Percentiles rank a stretch among this genome's conserved stretches.
phyloP scores from a whole-genome alignment of 768 basidiomycete species.

The Phaffia australis region DNA sequence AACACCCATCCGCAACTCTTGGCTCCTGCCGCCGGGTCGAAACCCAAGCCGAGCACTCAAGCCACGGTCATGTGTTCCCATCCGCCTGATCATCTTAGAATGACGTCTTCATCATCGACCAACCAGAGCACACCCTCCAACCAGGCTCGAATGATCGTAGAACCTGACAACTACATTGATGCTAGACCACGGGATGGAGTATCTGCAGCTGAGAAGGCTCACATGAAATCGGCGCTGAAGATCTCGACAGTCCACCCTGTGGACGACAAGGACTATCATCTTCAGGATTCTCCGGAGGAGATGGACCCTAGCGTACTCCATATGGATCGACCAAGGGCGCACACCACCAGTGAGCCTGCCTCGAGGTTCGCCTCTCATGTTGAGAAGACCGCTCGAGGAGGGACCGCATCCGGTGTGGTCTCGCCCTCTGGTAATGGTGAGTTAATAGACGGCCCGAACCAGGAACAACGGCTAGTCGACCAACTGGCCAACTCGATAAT shows the following conservation, averaged over 20 bases:
- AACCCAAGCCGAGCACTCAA: constrained; percentile 1
- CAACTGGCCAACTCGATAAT: constrained; percentile 7
- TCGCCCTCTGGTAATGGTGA: constrained; percentile 1
- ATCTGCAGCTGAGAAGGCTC: constrained; percentile 5
- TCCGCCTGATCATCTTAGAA: neutral
- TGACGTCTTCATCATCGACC: constrained; percentile 26
- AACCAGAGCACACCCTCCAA: constrained; percentile 18
- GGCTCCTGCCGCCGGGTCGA: constrained; percentile 11
- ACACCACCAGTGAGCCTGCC: constrained; percentile 52
- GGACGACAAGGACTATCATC: constrained; percentile 5
- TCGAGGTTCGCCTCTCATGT: constrained; percentile 29
- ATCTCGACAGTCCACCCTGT: constrained; percentile 26
- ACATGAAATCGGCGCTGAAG: constrained; percentile 23
- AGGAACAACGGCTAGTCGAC: constrained; percentile 4
- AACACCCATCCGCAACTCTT: constrained; percentile 81
- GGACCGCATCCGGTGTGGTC: constrained; percentile 6
- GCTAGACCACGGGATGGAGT: neutral
- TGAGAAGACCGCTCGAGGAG: constrained; percentile 6
- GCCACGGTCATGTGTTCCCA: neutral
- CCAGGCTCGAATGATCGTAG: neutral
- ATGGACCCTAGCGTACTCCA: constrained; percentile 59
- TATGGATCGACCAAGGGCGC: constrained; percentile 63
- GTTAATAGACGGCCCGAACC: neutral
- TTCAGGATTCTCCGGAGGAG: constrained; percentile 40
- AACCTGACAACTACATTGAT: neutral